Evolutionary conservation across 495 filamentous ascomycete genomes (phyloP).

Genomic region (Penicillium chermesinum): DNA sequence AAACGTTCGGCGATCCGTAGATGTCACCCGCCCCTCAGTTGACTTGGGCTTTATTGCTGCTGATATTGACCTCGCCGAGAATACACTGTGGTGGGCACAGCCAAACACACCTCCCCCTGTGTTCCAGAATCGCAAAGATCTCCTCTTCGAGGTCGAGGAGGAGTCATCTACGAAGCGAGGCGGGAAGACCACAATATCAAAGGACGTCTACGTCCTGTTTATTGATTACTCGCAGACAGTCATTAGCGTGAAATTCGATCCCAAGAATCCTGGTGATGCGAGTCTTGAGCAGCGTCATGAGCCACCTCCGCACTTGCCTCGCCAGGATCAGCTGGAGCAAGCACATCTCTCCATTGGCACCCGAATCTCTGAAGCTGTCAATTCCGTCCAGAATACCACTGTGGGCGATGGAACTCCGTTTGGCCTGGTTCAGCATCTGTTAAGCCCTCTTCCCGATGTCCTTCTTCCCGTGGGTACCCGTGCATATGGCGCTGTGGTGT

Average conservation of each 20-base stretch:
- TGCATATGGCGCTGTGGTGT: conserved; percentile 86
- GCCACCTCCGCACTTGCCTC: conserved; percentile 68
- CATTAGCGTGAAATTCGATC: conserved; percentile 74
- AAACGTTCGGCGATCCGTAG: conserved; percentile 64
- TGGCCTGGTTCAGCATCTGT: conserved; percentile 69
- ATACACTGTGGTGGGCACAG: conserved; percentile 79
- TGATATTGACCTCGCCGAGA: conserved; percentile 72
- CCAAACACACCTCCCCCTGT: conserved; percentile 66
- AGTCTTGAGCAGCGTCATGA: conserved; percentile 83
- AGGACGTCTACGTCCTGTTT: conserved; percentile 80
- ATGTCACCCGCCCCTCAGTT: conserved; percentile 57
- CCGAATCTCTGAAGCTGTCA: conserved; percentile 63
- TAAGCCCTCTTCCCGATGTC: conserved; percentile 65
- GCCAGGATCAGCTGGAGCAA: conserved; percentile 91
- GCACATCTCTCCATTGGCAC: conserved; percentile 73
- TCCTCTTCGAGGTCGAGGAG: conserved; percentile 81
- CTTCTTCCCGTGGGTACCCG: conserved; percentile 78
- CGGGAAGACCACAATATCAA: conserved; percentile 63
- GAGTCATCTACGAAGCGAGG: conserved; percentile 60
- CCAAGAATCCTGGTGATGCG: conserved; percentile 64
- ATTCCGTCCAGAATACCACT: conserved; percentile 65
- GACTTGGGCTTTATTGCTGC: conserved; percentile 80
- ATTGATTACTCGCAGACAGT: conserved; percentile 95
- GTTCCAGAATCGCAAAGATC: conserved; percentile 76
- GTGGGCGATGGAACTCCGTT: conserved; percentile 81